Percentiles rank a stretch among this genome's conserved stretches.
phyloP scores from a whole-genome alignment of 2,329 filamentous ascomycete species.

The Blastomyces percursus region DNA sequence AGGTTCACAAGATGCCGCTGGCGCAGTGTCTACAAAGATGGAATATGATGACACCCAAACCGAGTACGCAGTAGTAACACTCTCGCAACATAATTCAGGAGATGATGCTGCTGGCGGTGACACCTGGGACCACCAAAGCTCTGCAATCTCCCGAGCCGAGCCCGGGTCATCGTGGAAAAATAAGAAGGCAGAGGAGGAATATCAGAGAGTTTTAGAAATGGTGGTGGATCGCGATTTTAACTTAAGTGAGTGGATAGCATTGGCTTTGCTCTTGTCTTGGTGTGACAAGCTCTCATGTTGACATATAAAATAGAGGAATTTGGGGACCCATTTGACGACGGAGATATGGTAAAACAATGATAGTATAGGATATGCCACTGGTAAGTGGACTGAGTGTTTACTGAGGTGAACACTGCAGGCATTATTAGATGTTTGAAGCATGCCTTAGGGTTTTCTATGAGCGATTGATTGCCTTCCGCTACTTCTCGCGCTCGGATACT shows the following conservation, averaged over 20 bases:
- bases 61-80: not conserved
- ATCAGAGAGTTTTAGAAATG: conserved; percentile 38
- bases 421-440: not conserved
- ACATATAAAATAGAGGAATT: conserved; percentile 29
- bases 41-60: not conserved
- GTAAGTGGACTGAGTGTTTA: not conserved
- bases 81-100: not conserved
- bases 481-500: not conserved
- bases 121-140: conserved; percentile 5
- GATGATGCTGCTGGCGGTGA: conserved; percentile 6
- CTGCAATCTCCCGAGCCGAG: conserved; percentile 24
- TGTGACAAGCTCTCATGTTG: not conserved
- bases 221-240: conserved; percentile 45
- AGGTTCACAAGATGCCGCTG: conserved; percentile 37
- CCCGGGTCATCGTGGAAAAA: conserved; percentile 45
- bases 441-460: not conserved
- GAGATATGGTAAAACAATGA: conserved; percentile 22
- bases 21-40: conserved; percentile 5
- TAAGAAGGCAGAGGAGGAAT: conserved; percentile 48
- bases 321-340: conserved; percentile 37
- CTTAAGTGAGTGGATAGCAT: conserved; percentile 28
- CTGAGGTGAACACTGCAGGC: not conserved
- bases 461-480: not conserved
- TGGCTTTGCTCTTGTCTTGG: not conserved
- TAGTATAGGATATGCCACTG: not conserved